These are phyloP conservation scores for Acanthamoeba culbertsoni DNA, from an alignment of 208 protist species.

Conservation along the genomic window DNA sequence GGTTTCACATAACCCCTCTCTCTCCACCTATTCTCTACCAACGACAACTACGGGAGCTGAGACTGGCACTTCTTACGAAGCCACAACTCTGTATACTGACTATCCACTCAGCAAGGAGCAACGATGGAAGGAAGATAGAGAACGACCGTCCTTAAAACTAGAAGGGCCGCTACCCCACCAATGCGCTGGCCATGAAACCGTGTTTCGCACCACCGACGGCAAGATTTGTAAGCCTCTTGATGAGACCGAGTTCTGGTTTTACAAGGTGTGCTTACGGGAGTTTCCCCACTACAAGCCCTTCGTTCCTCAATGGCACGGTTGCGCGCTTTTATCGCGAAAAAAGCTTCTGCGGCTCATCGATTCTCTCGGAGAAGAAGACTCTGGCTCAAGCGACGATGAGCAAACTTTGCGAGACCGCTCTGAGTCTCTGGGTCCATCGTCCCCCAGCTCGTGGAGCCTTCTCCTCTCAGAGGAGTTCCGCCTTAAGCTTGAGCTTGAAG, in stretches of 20 bases:
- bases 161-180: slow-evolving; percentile 19
- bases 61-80: too few species aligned
- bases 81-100: not conserved
- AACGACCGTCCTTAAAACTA: not conserved
- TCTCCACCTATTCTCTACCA: too few species aligned
- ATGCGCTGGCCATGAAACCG: slow-evolving; percentile 41
- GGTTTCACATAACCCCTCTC: too few species aligned
- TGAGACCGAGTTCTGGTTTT: slow-evolving; percentile 56
- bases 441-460: not conserved
- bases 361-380: not conserved
- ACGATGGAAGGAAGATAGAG: not conserved
- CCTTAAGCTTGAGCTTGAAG: slow-evolving; percentile 25
- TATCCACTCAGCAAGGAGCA: slow-evolving; percentile 21
- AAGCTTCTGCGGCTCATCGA: slow-evolving; percentile 35
- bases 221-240: slow-evolving; percentile 53
- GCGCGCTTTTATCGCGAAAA: not conserved
- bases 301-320: not conserved
- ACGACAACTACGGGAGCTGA: too few species aligned
- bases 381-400: not conserved
- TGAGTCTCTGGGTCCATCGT: not conserved
- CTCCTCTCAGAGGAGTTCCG: slow-evolving; percentile 34
- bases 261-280: slow-evolving; percentile 17
- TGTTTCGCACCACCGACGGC: slow-evolving; percentile 35
- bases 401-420: not conserved
- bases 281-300: slow-evolving; percentile 24